Evolutionary conservation across 2,329 filamentous ascomycete species (phyloP).

Genomic region (Cadophora malorum): DNA sequence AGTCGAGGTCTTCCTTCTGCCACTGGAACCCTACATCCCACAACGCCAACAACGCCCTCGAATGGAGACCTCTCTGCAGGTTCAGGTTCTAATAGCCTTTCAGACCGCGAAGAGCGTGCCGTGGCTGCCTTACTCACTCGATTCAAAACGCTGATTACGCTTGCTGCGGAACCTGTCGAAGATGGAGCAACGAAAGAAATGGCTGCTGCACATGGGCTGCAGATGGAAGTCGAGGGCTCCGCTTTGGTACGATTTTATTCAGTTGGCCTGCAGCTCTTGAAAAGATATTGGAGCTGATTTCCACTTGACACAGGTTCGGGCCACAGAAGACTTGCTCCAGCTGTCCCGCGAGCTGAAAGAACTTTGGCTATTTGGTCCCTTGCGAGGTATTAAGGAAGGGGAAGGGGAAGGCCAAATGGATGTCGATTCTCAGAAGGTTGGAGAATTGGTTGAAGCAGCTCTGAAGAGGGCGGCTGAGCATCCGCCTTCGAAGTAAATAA

Average conservation of each 20-base stretch:
- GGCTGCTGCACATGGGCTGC: conserved; percentile 43
- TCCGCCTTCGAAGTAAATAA: not conserved
- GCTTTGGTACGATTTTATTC: conserved; percentile 40
- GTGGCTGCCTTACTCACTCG: conserved; percentile 54
- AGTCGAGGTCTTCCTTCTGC: not conserved
- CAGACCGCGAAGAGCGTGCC: conserved; percentile 54
- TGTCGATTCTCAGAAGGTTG: conserved; percentile 46
- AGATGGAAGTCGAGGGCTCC: conserved; percentile 44
- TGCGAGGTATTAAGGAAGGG: conserved; percentile 53
- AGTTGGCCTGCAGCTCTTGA: too few species aligned
- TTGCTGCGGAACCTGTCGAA: conserved; percentile 38
- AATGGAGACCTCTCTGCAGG: not conserved
- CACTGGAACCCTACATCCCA: not conserved
- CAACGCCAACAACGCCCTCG: not conserved
- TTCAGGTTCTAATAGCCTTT: conserved; percentile 28
- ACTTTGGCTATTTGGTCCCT: conserved; percentile 56
- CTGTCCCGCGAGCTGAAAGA: conserved; percentile 57
- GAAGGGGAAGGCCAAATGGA: conserved; percentile 49
- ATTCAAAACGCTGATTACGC: conserved; percentile 51
- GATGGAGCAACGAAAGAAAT: conserved; percentile 43
- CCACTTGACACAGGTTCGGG: conserved; percentile 38
- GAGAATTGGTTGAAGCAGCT: conserved; percentile 38
- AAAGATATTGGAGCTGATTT: not conserved
- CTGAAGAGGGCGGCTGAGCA: conserved; percentile 28
- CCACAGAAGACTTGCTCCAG: conserved; percentile 51